Evolutionary conservation across 306 rosid genomes (phyloP).

Genomic region (Rubus parviflorus): DNA sequence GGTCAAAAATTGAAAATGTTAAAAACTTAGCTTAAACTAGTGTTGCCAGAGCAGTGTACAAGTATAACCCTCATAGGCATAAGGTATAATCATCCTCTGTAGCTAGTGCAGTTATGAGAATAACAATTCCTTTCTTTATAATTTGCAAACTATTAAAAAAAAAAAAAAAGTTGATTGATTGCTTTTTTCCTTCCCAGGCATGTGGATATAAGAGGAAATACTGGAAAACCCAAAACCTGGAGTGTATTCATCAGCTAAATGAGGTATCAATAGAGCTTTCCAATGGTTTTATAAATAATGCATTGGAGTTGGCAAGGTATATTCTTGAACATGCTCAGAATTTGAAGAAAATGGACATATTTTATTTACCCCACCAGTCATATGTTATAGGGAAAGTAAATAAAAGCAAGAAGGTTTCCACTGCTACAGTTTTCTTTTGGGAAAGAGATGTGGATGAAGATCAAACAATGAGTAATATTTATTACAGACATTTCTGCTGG

Average conservation of each 20-base stretch:
- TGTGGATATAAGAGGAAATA: not conserved
- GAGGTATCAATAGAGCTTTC: not conserved
- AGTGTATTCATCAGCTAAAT: not conserved
- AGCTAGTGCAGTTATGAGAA: not conserved
- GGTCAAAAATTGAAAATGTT: too few species aligned
- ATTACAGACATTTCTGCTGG: too few species aligned
- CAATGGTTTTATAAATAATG: not conserved
- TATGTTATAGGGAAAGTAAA: not conserved
- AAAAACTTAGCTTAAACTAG: too few species aligned
- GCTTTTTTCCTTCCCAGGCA: not conserved
- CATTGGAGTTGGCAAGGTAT: not conserved
- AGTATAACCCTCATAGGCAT: too few species aligned
- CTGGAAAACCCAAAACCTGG: not conserved
- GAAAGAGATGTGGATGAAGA: too few species aligned
- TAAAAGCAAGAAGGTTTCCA: not conserved
- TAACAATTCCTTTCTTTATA: not conserved
- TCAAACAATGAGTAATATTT: too few species aligned
- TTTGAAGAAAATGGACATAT: constrained; percentile 1
- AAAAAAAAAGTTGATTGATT: too few species aligned
- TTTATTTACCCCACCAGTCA: not conserved
- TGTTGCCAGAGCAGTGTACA: too few species aligned
- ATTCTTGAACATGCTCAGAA: not conserved
- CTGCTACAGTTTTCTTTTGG: not conserved
- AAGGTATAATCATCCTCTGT: too few species aligned
- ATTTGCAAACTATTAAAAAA: too few species aligned